These are phyloP conservation scores for Nemania bipapillata DNA, from an alignment of 2,329 filamentous ascomycete genomes.

Conservation along the genomic window DNA sequence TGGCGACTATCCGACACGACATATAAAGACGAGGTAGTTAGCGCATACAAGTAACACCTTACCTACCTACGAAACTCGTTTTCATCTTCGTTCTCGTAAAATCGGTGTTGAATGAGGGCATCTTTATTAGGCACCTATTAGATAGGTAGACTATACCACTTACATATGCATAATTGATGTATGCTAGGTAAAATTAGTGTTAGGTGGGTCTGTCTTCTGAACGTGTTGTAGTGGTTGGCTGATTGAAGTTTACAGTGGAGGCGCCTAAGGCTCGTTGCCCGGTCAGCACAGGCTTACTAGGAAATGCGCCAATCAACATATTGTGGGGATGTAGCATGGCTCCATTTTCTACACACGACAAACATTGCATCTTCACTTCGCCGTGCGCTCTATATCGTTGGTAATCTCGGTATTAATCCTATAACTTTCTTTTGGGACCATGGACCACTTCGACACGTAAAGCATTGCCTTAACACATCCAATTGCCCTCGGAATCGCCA, in stretches of 20 bases:
- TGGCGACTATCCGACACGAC: no score
- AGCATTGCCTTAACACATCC: slow-evolving; percentile 51
- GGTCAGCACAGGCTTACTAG: slow-evolving; percentile 42
- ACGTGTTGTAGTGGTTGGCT: slow-evolving; percentile 10
- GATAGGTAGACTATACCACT: no score
- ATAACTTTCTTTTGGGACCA: slow-evolving; percentile 50
- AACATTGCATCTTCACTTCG: slow-evolving; percentile 43
- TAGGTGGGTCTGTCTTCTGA: background rate
- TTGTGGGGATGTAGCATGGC: slow-evolving; percentile 31
- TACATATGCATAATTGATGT: background rate
- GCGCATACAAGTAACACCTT: no score
- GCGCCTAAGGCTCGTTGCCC: slow-evolving; percentile 40
- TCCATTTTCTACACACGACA: slow-evolving; percentile 36
- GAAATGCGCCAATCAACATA: slow-evolving; percentile 41
- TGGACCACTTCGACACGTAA: slow-evolving; percentile 57
- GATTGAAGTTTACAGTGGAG: background rate
- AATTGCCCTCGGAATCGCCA: slow-evolving; percentile 47
- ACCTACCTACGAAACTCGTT: no score
- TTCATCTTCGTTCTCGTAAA: no score
- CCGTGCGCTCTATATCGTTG: slow-evolving; percentile 54
- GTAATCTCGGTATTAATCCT: slow-evolving; percentile 51
- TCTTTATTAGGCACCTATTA: no score
- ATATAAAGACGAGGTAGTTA: no score
- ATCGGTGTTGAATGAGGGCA: no score
- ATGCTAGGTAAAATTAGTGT: slow-evolving; percentile 1